phyloP scores from a whole-genome alignment of 2,329 filamentous ascomycete genomes.

The Exserohilum turcica region DNA sequence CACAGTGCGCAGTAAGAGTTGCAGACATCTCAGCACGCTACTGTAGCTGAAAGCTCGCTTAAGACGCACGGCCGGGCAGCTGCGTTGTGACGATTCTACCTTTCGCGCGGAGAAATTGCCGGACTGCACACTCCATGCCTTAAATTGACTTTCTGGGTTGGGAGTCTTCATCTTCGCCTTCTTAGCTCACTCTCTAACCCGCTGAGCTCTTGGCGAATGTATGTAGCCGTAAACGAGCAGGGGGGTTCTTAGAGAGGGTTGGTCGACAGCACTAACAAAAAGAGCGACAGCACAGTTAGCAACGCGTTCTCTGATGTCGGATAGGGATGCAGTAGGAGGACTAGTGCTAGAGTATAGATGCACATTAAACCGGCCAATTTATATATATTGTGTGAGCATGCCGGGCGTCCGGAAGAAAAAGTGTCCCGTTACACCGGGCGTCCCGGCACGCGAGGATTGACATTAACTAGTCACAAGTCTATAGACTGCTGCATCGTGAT shows the following conservation, averaged over 20 bases:
- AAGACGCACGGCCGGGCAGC: neutral
- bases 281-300: neutral
- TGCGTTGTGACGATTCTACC: too few relatives aligned
- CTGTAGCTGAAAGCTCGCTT: neutral
- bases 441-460: too few relatives aligned
- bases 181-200: neutral
- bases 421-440: too few relatives aligned
- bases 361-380: neutral
- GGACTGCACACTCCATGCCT: neutral
- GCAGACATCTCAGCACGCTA: neutral
- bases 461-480: neutral
- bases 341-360: neutral
- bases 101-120: too few relatives aligned
- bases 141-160: neutral
- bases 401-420: too few relatives aligned
- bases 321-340: neutral
- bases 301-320: neutral
- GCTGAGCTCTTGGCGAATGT: neutral
- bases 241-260: neutral
- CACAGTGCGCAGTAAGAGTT: neutral
- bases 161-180: neutral
- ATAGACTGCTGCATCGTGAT: neutral
- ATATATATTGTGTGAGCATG: neutral
- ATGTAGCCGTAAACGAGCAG: neutral
- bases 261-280: neutral